phyloP scores from a whole-genome alignment of 1,284 basidiomycete genomes.

The Phellopilus nigrolimitatus region DNA sequence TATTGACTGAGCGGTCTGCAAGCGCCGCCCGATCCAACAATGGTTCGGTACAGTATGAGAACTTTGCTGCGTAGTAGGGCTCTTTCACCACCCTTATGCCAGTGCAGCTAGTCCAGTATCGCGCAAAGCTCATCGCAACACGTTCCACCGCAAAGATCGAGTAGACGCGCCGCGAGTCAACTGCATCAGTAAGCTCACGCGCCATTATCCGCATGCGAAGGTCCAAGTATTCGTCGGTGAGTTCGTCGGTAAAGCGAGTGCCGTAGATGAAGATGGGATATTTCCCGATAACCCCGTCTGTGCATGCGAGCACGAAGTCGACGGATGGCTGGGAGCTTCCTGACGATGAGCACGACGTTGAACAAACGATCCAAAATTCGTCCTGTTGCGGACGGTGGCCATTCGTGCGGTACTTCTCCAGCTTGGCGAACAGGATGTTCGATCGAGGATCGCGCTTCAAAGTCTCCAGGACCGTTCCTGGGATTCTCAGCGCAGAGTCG shows the following conservation, averaged over 20 bases:
- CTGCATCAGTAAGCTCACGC: slow-evolving; percentile 3
- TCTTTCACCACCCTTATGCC: slow-evolving; percentile 33
- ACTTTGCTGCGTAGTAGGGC: slow-evolving; percentile 59
- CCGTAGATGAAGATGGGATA: slow-evolving; percentile 51
- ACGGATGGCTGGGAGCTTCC: slow-evolving; percentile 3
- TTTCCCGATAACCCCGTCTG: slow-evolving; percentile 23
- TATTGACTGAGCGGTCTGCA: slow-evolving; percentile 31
- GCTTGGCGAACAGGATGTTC: slow-evolving; percentile 13
- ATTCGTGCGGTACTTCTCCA: slow-evolving; percentile 11
- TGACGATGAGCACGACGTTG: neutral
- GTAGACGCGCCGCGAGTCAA: slow-evolving; percentile 42
- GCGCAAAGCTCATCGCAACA: slow-evolving; percentile 45
- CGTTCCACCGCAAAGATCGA: slow-evolving; percentile 57
- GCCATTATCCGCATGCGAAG: slow-evolving; percentile 33
- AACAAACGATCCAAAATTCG: slow-evolving; percentile 19
- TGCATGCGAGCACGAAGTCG: slow-evolving; percentile 26
- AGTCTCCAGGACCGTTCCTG: neutral
- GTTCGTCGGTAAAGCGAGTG: slow-evolving; percentile 30
- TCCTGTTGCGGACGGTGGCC: neutral
- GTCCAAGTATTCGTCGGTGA: slow-evolving; percentile 33
- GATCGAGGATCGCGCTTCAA: slow-evolving; percentile 14
- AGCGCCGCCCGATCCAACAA: slow-evolving; percentile 34
- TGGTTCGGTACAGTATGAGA: slow-evolving; percentile 47
- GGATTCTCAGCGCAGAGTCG: slow-evolving; percentile 3
- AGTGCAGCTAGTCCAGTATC: slow-evolving; percentile 42